Percentiles rank a stretch among this genome's conserved stretches.
Conservation (phyloP, 768 basidiomycete species). For the Mycena galopus region DNA sequence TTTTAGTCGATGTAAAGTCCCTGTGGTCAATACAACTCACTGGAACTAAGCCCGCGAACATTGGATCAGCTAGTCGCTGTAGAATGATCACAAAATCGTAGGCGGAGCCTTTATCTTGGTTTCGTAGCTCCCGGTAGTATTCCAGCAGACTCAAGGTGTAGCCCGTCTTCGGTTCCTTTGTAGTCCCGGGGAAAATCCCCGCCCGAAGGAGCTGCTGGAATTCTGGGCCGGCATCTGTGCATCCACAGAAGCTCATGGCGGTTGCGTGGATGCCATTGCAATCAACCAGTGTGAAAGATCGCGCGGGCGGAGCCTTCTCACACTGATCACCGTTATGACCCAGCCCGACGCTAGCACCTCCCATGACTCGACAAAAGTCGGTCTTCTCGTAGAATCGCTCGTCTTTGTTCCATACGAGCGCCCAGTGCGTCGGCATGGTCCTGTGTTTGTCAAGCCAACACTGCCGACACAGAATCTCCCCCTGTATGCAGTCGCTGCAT, state of each 20-base stretch:
- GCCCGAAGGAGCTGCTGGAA: background rate
- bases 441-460: background rate
- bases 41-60: background rate
- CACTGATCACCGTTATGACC: background rate
- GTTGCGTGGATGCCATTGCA: background rate
- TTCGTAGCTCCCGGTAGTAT: background rate
- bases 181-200: background rate
- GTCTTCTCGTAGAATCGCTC: background rate
- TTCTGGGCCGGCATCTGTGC: background rate
- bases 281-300: background rate
- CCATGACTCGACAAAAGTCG: background rate
- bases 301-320: background rate
- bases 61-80: background rate
- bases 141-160: background rate
- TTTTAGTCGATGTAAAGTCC: background rate
- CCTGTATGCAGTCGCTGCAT: background rate
- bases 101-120: background rate
- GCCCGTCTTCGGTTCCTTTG: background rate
- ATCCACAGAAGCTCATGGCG: background rate
- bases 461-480: background rate
- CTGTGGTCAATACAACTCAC: background rate
- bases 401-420: background rate
- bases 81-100: background rate
- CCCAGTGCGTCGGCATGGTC: background rate
- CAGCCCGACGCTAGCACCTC: background rate